Base-by-base conservation (phyloP, 345 rosid species). In the Noccaea caerulescens region DNA sequence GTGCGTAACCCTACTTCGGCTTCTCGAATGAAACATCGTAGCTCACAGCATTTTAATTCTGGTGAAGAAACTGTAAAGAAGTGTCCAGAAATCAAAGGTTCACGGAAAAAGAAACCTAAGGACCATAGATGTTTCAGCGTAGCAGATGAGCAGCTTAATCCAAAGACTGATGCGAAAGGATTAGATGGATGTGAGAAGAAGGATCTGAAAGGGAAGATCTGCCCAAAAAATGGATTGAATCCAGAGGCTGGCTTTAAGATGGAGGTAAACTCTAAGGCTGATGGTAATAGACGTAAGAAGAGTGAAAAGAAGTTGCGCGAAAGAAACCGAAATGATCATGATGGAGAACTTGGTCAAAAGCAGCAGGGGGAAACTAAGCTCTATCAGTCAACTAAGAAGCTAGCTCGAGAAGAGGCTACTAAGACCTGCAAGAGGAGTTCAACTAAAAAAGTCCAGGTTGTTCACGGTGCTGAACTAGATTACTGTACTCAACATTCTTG, bases 1-100 rank as follows among this genome's bases (percentile, higher is more conserved):
- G 45, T 75, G 53, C 84, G 69, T 46, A 76, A 80, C 65, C 78
- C 58, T 79, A 78, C 85, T 76, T 83, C 83, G 53, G 41, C 68
- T 52, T 49, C 11, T 61, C 86, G 54, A 50, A 71, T 53, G 81
- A 65, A 38, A 56, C 82, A 9, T 18, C 84, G 68, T 37, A 85
- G 80, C 65, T 70, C 88, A 14, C 56, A 77, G 63, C 86, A 82
- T 9, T 74, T 57, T 51, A 83, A 78, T 47, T 55, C 81, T 16
- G 54, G 41, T 12, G 75, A 75, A 58, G 84, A 81, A 44, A 41
- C 49, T 70, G 27, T 46, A 23, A 64, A 66, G 13, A 80, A 73
- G 75, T 49, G 20, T 64, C 80, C 68, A 50, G 74, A 84, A 59
- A 65, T 49, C 68, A 71, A 67, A 67, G 45, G 59, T 67, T 2